Evolutionary conservation across 164 flowering plant species (phyloP).

Genomic region (Dillenia turbinata): DNA sequence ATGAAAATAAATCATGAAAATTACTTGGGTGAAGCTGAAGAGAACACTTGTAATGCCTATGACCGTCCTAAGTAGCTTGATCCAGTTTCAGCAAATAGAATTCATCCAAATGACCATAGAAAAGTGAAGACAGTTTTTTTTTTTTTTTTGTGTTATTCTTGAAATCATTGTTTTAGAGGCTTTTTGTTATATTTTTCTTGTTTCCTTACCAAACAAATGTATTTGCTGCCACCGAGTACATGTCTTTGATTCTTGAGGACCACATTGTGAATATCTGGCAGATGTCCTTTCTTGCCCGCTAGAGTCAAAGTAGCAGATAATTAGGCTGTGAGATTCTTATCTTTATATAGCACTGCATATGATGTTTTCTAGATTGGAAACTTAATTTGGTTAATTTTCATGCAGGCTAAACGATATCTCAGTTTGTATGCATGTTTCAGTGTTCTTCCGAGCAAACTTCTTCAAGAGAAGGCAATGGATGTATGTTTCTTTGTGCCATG

Average conservation of each 20-base stretch:
- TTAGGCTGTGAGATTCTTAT: too few species aligned
- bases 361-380: too few species aligned
- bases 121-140: slow-evolving; percentile 40
- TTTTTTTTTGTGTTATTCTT: not conserved
- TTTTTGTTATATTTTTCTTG: not conserved
- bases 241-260: too few species aligned
- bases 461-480: slow-evolving; percentile 63
- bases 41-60: slow-evolving; percentile 22
- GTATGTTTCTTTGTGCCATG: slow-evolving; percentile 22
- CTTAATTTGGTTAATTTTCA: slow-evolving; percentile 2
- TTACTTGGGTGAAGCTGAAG: slow-evolving; percentile 18
- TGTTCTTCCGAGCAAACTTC: slow-evolving; percentile 69
- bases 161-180: not conserved
- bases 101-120: slow-evolving; percentile 90
- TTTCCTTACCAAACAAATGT: not conserved
- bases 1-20: slow-evolving; percentile 17
- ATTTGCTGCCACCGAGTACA: too few species aligned
- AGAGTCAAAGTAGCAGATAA: too few species aligned
- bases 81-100: slow-evolving; percentile 83
- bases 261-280: too few species aligned
- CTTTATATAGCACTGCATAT: too few species aligned
- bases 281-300: too few species aligned
- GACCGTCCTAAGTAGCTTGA: slow-evolving; percentile 65
- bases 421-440: slow-evolving; percentile 54
- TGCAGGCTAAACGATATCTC: slow-evolving; percentile 77